Evolutionary conservation across 2,329 filamentous ascomycete species (phyloP), one percentile per base, ranked within the genome.

Genomic region (Fusarium verticillioides): DNA sequence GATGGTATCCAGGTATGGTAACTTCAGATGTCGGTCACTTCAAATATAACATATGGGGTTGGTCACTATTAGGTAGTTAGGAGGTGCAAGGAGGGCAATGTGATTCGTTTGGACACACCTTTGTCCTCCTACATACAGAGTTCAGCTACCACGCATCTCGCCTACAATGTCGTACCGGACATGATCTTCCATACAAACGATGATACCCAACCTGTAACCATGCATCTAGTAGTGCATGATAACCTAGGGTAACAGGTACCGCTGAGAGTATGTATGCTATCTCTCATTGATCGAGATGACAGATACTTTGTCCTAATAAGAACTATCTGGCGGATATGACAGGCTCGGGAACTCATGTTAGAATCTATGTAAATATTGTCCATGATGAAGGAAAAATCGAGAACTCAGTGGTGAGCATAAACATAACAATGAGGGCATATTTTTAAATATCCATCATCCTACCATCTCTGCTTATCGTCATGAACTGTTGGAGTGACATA

Each of bases 101-200:
- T 47, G 60, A 58, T 65, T 72, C 49, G 43, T 47, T 49, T 40
- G 32, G 63, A 26, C 9, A n/a, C 32, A 39, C 37, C 37, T 7
- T 39, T 66, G 21, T 37, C 32, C 15, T 52, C 44, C 30, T 59
- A 32, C 37, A 54, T 44, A 57, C 32, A 47, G 19, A 39, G 18
- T 34, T 53, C 39, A 63, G 21, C 40, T 65, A 44, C 54, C 42
- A 68, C 56, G 57, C 37, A 69, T 36, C 30, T 44, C 44, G 43
- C 26, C 15, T 23, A 23, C 32, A 39, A 47, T 32, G 34, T 60
- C 53, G 43, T 56, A 23, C 65, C 70, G 74, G 75, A 74, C 53
- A 75, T 75, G 56, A 46, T 61, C 60, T 43, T 75, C 72, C 75
- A 69, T 56, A 53, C 46, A 58, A 62, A 47, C 37, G 21, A 47